phyloP scores from a whole-genome alignment of 805 yeast species.

The Saccharomycopsis synnaedendra region DNA sequence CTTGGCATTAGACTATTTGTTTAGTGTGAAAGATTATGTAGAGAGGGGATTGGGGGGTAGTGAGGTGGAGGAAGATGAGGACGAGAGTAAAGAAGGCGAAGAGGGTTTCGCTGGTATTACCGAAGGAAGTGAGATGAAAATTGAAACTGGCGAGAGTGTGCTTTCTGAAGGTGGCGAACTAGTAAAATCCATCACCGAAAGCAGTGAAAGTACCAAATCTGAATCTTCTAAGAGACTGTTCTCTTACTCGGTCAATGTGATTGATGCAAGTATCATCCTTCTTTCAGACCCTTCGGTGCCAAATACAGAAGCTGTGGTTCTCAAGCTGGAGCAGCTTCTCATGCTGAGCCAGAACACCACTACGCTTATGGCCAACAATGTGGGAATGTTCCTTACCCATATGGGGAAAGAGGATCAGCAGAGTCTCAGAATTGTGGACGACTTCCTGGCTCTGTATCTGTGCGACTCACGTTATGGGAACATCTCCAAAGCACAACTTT shows the following conservation, averaged over 20 bases:
- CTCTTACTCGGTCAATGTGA: slow-evolving; percentile 55
- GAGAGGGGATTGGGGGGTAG: slow-evolving; percentile 32
- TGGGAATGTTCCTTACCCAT: slow-evolving; percentile 75
- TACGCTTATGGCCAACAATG: slow-evolving; percentile 58
- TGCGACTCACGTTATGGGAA: slow-evolving; percentile 62
- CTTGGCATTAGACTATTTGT: slow-evolving; percentile 75
- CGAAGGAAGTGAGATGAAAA: slow-evolving; percentile 6
- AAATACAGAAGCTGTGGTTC: slow-evolving; percentile 80
- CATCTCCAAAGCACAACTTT: slow-evolving; percentile 34
- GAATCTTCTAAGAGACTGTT: slow-evolving; percentile 18
- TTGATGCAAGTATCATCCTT: slow-evolving; percentile 65
- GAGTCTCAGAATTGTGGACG: slow-evolving; percentile 71
- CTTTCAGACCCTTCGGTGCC: slow-evolving; percentile 65
- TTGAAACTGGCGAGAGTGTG: slow-evolving; percentile 1
- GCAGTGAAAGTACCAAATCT: too few species aligned
- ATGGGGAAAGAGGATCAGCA: slow-evolving; percentile 59
- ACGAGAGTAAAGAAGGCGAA: slow-evolving; percentile 24
- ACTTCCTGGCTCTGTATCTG: slow-evolving; percentile 69
- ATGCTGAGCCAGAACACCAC: slow-evolving; percentile 56
- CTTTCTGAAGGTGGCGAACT: slow-evolving; percentile 2
- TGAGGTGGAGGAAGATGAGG: slow-evolving; percentile 4
- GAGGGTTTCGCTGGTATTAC: slow-evolving; percentile 24
- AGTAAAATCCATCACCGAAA: background rate
- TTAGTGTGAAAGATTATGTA: slow-evolving; percentile 60
- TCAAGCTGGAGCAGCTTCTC: slow-evolving; percentile 71